phyloP scores from a whole-genome alignment of 1,139 yeast species.

The Spencermartinsiella ligniputridi region DNA sequence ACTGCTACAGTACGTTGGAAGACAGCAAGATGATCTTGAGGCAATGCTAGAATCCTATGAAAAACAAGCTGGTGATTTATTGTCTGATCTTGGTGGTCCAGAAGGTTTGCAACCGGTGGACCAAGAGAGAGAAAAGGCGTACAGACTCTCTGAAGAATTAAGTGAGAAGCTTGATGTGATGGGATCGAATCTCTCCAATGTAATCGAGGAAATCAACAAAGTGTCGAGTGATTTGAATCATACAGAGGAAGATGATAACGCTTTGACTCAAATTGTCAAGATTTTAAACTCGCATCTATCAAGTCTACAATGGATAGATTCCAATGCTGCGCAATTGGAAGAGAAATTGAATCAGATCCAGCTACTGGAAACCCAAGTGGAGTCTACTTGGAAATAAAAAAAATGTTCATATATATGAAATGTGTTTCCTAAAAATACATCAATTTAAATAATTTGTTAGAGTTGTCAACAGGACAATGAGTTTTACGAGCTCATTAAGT shows the following conservation, averaged over 20 bases:
- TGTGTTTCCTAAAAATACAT: neutral
- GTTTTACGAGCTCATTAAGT: slow-evolving; percentile 42
- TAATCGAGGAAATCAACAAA: slow-evolving; percentile 80
- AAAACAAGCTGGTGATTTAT: slow-evolving; percentile 61
- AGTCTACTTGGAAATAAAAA: neutral
- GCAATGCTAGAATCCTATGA: slow-evolving; percentile 79
- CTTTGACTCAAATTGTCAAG: slow-evolving; percentile 60
- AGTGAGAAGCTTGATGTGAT: slow-evolving; percentile 77
- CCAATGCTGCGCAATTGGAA: slow-evolving; percentile 62
- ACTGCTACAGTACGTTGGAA: slow-evolving; percentile 75
- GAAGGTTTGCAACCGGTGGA: slow-evolving; percentile 50
- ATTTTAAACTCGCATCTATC: slow-evolving; percentile 85
- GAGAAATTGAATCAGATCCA: slow-evolving; percentile 50
- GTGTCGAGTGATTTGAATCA: slow-evolving; percentile 81
- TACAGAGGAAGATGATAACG: slow-evolving; percentile 48
- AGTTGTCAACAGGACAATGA: slow-evolving; percentile 55
- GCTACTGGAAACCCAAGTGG: slow-evolving; percentile 22
- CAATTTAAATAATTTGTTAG: slow-evolving; percentile 37
- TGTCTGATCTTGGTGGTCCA: slow-evolving; percentile 31
- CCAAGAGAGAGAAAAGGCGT: slow-evolving; percentile 86
- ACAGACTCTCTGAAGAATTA: slow-evolving; percentile 77
- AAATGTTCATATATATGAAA: neutral
- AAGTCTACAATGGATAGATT: slow-evolving; percentile 82
- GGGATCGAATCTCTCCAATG: slow-evolving; percentile 68
- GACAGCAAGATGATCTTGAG: slow-evolving; percentile 91